Percentiles rank a stretch among this genome's conserved stretches.
These are phyloP conservation scores for Pseudogymnoascus sp. DNA, from an alignment of 2,329 filamentous ascomycete species.

Conservation along the genomic window DNA sequence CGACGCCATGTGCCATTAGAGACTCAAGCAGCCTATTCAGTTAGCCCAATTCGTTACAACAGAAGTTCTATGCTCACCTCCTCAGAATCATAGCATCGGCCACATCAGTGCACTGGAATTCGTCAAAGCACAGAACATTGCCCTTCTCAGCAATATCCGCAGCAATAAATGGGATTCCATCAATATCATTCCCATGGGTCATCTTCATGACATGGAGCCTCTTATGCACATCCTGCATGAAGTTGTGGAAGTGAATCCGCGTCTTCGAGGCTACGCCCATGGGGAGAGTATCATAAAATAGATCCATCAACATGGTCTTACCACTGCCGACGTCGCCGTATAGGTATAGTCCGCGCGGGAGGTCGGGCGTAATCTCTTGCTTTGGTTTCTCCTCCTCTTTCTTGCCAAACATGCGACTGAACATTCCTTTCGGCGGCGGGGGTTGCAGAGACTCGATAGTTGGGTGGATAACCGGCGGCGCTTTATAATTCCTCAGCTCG, in stretches of 20 bases:
- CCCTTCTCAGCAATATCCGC: slow-evolving; percentile 84
- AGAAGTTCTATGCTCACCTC: slow-evolving; percentile 38
- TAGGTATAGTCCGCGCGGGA: slow-evolving; percentile 87
- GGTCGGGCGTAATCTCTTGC: slow-evolving; percentile 55
- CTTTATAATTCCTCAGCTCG: slow-evolving; percentile 64
- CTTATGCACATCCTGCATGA: slow-evolving; percentile 97
- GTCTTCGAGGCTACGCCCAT: slow-evolving; percentile 72
- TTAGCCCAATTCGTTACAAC: slow-evolving; percentile 3
- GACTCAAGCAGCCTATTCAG: slow-evolving; percentile 63
- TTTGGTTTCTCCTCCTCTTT: slow-evolving; percentile 29
- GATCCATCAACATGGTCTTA: slow-evolving; percentile 99
- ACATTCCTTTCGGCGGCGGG: slow-evolving; percentile 41
- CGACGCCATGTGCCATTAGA: slow-evolving; percentile 94
- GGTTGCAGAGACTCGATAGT: slow-evolving; percentile 61
- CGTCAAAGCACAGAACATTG: slow-evolving; percentile 91
- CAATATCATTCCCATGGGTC: slow-evolving; percentile 78
- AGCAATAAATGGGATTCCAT: slow-evolving; percentile 84
- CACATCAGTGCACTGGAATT: slow-evolving; percentile 98
- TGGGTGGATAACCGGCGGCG: slow-evolving; percentile 68
- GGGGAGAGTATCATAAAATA: slow-evolving; percentile 92
- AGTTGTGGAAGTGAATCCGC: slow-evolving; percentile 97
- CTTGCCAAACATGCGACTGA: slow-evolving; percentile 52
- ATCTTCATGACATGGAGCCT: slow-evolving; percentile 86
- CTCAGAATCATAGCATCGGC: slow-evolving; percentile 97
- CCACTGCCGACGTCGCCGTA: slow-evolving; percentile 95